Evolutionary conservation across 2,329 filamentous ascomycete species (phyloP), one percentile per base, ranked within the genome.

Genomic region (Anthostomella pinea): DNA sequence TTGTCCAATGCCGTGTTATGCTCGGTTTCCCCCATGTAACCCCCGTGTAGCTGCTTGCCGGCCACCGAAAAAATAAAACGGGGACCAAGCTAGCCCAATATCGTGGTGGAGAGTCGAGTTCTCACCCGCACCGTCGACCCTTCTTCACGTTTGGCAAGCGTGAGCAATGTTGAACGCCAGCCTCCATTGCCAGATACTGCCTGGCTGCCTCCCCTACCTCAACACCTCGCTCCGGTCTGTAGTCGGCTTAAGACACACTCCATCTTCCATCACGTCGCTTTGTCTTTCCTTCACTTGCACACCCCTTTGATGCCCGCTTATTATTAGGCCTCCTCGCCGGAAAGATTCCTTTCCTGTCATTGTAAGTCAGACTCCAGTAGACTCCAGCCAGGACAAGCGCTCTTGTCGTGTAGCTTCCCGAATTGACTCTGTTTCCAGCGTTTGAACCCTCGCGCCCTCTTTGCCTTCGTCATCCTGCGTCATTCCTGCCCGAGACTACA

Each of bases 291-390:
- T 35, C 10, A 8, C 22, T 20, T 18, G 16, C 14, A 32, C 36
- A 34, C 34, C 27, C 21, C 24, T 38, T 32, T 28, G 4, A 28
- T 33, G 34, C 29, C 36, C n/a, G 33, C 42, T 24, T 51, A n/a
- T n/a, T n/a, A n/a, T n/a, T n/a, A 51, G 36, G 25, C 29, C 42
- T 39, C 30, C 27, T 16, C 38, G 16, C 35, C 13, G 18, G 26
- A 24, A 40, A 29, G 25, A 37, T 51, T 51, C 31, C 38, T 45
- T 57, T 58, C 53, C 28, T 46, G 51, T 58, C 57, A 52, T 45
- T 60, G 57, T 60, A 55, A 58, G 57, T 58, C 35, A 43, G 15
- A 33, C 37, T 22, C 29, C 8, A 9, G 4, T 6, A 21, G 13
- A 14, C 38, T 35, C 30, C 21, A 22, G 38, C 33, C 34, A 38